These are phyloP conservation scores for Plasmopara muralis DNA, from an alignment of 352 stramenopile species.

Conservation along the genomic window DNA sequence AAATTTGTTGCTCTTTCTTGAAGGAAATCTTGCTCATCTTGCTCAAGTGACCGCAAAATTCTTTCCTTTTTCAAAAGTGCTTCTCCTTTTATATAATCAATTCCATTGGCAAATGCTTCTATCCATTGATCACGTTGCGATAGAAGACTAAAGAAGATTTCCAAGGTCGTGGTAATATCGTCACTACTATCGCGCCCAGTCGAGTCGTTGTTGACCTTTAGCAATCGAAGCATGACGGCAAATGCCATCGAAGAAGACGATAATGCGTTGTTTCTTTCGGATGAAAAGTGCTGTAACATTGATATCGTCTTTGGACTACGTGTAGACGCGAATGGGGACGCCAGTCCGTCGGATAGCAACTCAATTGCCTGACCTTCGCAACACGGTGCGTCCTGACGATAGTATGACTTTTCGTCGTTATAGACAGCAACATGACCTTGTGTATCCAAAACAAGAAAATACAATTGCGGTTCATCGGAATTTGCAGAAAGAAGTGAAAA, in stretches of 20 bases:
- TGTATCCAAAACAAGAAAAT: conserved; percentile 31
- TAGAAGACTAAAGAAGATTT: conserved; percentile 34
- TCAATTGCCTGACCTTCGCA: conserved; percentile 32
- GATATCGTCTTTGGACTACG: conserved; percentile 21
- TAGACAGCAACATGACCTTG: conserved; percentile 33
- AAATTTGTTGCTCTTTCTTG: conserved; percentile 4
- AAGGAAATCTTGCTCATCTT: conserved; percentile 5
- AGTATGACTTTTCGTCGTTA: conserved; percentile 39
- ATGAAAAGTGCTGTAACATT: conserved; percentile 17
- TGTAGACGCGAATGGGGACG: conserved; percentile 6
- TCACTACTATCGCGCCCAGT: conserved; percentile 8
- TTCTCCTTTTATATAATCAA: conserved; percentile 47
- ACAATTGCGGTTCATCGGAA: conserved; percentile 18
- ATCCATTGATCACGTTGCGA: conserved; percentile 40
- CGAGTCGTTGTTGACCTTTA: conserved; percentile 1
- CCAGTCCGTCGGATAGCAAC: conserved; percentile 18
- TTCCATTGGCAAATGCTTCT: conserved; percentile 26
- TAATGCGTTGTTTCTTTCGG: conserved; percentile 5
- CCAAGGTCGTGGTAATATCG: conserved; percentile 16
- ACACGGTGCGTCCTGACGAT: conserved; percentile 12
- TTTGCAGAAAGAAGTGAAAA: conserved; percentile 12
- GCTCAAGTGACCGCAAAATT: conserved; percentile 37
- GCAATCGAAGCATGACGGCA: conserved; percentile 16
- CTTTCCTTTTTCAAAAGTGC: conserved; percentile 48
- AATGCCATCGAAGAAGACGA: conserved; percentile 12